These are phyloP conservation scores for Dothiorella sarmentorum DNA, from an alignment of 2,329 filamentous ascomycete species.

Conservation along the genomic window DNA sequence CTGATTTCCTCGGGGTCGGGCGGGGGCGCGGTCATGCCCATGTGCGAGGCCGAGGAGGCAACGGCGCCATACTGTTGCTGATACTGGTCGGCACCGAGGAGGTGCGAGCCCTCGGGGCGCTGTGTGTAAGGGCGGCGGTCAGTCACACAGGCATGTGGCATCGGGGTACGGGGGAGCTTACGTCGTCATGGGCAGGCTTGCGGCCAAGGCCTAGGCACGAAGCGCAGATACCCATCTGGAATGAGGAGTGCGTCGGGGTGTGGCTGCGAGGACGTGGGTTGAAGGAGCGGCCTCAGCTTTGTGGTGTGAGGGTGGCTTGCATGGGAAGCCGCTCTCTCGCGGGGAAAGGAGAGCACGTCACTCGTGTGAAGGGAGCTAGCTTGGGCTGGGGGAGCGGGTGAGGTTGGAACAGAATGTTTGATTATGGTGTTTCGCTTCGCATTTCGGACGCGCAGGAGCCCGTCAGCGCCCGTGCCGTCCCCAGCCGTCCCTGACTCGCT, in stretches of 20 bases:
- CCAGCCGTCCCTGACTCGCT: background rate
- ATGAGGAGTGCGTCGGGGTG: conserved; percentile 14
- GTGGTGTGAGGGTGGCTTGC: conserved; percentile 18
- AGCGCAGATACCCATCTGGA: conserved; percentile 46
- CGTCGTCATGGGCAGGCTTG: conserved; percentile 43
- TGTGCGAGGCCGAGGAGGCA: conserved; percentile 29
- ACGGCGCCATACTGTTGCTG: conserved; percentile 45
- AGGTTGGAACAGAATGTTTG: conserved; percentile 19
- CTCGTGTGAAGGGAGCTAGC: conserved; percentile 7
- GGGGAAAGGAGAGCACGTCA: too few species aligned
- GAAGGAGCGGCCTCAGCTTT: conserved; percentile 2
- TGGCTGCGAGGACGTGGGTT: conserved; percentile 1
- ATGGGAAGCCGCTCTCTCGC: background rate
- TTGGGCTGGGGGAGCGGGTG: background rate
- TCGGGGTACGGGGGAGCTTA: conserved; percentile 27
- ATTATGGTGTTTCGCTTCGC: conserved; percentile 17
- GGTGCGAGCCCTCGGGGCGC: conserved; percentile 45
- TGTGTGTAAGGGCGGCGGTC: conserved; percentile 25
- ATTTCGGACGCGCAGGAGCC: background rate
- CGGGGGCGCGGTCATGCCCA: conserved; percentile 35
- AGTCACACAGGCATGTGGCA: background rate
- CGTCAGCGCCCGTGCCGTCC: background rate
- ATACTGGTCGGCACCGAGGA: conserved; percentile 42
- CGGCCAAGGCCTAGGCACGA: conserved; percentile 47
- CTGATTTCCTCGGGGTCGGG: conserved; percentile 49